These are phyloP conservation scores for Psilocybe subaeruginosa DNA, from an alignment of 768 basidiomycete species.

Conservation along the genomic window DNA sequence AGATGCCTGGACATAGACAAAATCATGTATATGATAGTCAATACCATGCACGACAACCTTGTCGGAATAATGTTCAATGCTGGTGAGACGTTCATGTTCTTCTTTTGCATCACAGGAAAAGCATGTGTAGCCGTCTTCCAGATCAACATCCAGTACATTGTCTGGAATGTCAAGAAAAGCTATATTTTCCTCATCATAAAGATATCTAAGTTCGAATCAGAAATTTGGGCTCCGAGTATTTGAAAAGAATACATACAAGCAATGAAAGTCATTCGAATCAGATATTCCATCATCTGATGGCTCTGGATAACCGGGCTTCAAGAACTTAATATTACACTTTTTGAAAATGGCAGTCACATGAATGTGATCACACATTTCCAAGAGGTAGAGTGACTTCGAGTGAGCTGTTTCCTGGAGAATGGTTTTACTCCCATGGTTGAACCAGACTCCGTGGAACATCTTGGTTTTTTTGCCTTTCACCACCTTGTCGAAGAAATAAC, in stretches of 20 bases:
- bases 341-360: constrained; percentile 57
- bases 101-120: constrained; percentile 47
- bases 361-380: constrained; percentile 60
- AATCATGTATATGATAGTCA: constrained; percentile 62
- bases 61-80: constrained; percentile 34
- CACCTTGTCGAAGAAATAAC: constrained; percentile 56
- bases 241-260: constrained; percentile 42
- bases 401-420: constrained; percentile 70
- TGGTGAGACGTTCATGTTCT: constrained; percentile 24
- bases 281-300: constrained; percentile 42
- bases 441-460: constrained; percentile 76
- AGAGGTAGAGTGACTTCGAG: constrained; percentile 57
- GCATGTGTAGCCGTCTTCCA: constrained; percentile 34
- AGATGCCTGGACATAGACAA: constrained; percentile 54
- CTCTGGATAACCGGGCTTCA: constrained; percentile 46
- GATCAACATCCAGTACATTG: constrained; percentile 21
- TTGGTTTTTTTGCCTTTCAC: constrained; percentile 43
- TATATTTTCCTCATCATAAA: background rate
- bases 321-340: constrained; percentile 53
- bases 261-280: constrained; percentile 55
- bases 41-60: constrained; percentile 41
- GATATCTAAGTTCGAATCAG: background rate
- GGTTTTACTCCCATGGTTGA: constrained; percentile 66
- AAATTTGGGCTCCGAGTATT: background rate
- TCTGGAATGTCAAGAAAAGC: constrained; percentile 20